phyloP scores from a whole-genome alignment of 148 eudicot species.

The Rhododendron griersonianum region DNA sequence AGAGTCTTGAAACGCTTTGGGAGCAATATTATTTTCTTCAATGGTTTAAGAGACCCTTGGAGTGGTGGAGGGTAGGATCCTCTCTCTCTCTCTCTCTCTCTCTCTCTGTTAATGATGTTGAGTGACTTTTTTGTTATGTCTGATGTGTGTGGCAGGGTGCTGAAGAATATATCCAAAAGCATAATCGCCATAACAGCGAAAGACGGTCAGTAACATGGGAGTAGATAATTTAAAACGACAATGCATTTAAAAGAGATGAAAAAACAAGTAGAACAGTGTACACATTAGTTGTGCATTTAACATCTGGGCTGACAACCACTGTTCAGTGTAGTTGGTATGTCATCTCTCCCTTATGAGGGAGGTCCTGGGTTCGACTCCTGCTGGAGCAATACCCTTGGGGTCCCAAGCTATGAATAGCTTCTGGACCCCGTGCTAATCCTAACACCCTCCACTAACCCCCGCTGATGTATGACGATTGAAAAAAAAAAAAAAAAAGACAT shows the following conservation, averaged over 20 bases:
- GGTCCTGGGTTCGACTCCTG: too few relatives aligned
- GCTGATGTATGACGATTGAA: too few relatives aligned
- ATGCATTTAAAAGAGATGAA: not conserved
- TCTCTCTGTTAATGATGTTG: not conserved
- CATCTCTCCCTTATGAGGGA: too few relatives aligned
- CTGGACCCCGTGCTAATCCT: too few relatives aligned
- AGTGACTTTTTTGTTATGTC: not conserved
- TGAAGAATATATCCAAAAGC: slow-evolving; percentile 60
- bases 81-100: slow-evolving; percentile 3
- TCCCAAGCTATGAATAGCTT: too few relatives aligned
- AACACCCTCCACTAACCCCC: too few relatives aligned
- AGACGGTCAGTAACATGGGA: slow-evolving; percentile 41
- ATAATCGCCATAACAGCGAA: slow-evolving; percentile 67
- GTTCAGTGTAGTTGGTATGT: too few relatives aligned
- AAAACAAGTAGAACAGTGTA: not conserved
- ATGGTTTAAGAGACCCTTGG: slow-evolving; percentile 60
- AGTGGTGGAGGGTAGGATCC: slow-evolving; percentile 70
- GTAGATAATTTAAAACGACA: not conserved
- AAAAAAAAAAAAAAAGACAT: too few relatives aligned
- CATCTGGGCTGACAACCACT: too few relatives aligned
- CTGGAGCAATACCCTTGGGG: too few relatives aligned
- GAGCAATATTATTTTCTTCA: slow-evolving; percentile 55
- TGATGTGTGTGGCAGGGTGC: slow-evolving; percentile 44
- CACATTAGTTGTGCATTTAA: not conserved
- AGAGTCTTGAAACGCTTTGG: slow-evolving; percentile 51